A percentile compares a stretch with the other conserved stretches of the same genome.
Conservation (phyloP, 2,329 filamentous ascomycete genomes). For the Thelonectria discophora region DNA sequence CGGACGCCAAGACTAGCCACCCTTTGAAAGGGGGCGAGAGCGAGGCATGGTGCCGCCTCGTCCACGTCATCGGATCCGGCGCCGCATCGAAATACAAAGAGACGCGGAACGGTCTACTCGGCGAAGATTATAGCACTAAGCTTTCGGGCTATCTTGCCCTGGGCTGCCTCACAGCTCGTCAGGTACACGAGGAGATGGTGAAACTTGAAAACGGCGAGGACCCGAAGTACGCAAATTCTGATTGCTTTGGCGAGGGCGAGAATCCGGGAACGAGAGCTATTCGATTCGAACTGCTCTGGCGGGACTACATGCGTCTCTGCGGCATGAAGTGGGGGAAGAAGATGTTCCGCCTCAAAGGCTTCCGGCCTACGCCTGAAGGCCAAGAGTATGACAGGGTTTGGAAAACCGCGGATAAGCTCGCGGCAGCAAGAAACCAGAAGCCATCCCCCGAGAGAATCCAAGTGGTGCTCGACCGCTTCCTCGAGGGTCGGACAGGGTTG, state of each 20-base stretch:
- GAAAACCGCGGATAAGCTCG: slow-evolving; percentile 54
- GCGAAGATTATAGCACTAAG: slow-evolving; percentile 77
- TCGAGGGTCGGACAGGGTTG: slow-evolving; percentile 75
- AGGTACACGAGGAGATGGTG: slow-evolving; percentile 73
- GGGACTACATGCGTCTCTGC: slow-evolving; percentile 83
- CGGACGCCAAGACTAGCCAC: slow-evolving; percentile 65
- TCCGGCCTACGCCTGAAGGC: slow-evolving; percentile 52
- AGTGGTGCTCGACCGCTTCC: slow-evolving; percentile 65
- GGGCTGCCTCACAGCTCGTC: slow-evolving; percentile 76
- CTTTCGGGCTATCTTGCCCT: slow-evolving; percentile 77
- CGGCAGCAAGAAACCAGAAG: slow-evolving; percentile 48
- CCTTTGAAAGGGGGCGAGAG: slow-evolving; percentile 75
- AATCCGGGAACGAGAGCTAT: slow-evolving; percentile 75
- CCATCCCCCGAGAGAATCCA: slow-evolving; percentile 55
- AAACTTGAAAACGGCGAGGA: slow-evolving; percentile 73
- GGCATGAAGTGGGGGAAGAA: slow-evolving; percentile 72
- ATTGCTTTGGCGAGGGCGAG: slow-evolving; percentile 74
- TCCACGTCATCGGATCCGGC: slow-evolving; percentile 68
- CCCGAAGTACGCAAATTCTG: slow-evolving; percentile 48
- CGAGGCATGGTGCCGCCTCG: slow-evolving; percentile 65
- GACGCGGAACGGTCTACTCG: slow-evolving; percentile 76
- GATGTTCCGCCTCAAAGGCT: slow-evolving; percentile 73
- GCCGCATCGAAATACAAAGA: slow-evolving; percentile 72
- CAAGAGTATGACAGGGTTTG: slow-evolving; percentile 56
- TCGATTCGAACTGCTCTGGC: slow-evolving; percentile 78